phyloP scores from a whole-genome alignment of 2,329 filamentous ascomycete species.

The Gaeumannomyces sp. region DNA sequence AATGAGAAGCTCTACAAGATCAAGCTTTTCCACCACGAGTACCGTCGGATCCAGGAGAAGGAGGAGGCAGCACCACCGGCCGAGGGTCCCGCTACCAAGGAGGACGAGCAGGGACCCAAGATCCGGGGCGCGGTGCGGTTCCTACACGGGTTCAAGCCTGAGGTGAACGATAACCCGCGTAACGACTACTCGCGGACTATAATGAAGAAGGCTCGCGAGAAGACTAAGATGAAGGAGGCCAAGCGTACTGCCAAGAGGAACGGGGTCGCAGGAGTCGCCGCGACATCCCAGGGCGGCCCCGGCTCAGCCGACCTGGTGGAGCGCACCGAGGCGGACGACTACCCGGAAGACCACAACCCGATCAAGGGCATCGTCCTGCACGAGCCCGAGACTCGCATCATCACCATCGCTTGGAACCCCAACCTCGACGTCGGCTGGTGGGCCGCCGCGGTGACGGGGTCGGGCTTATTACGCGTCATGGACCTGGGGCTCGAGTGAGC shows the following conservation, averaged over 20 bases:
- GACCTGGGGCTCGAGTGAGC: slow-evolving; percentile 50
- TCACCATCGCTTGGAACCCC: slow-evolving; percentile 61
- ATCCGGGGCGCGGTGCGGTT: slow-evolving; percentile 42
- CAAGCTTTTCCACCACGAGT: slow-evolving; percentile 49
- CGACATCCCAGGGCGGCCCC: not conserved
- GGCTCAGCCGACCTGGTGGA: slow-evolving; percentile 3
- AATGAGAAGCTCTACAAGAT: slow-evolving; percentile 32
- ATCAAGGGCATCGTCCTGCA: slow-evolving; percentile 39
- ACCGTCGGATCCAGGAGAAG: slow-evolving; percentile 27
- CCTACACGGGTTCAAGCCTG: slow-evolving; percentile 43
- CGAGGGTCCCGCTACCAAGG: too few relatives aligned
- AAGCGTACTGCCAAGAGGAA: slow-evolving; percentile 9
- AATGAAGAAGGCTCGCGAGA: slow-evolving; percentile 13
- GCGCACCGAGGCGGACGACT: slow-evolving; percentile 16
- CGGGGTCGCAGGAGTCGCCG: not conserved
- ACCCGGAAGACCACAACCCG: slow-evolving; percentile 16
- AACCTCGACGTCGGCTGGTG: slow-evolving; percentile 60
- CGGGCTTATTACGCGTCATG: slow-evolving; percentile 60
- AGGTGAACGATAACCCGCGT: slow-evolving; percentile 40
- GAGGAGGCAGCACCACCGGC: too few relatives aligned
- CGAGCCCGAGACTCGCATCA: slow-evolving; percentile 58
- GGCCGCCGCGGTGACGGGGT: slow-evolving; percentile 61
- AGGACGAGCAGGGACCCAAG: slow-evolving; percentile 12
- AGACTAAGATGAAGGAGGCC: slow-evolving; percentile 24
- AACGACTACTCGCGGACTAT: slow-evolving; percentile 6